Evolutionary conservation across 2,329 filamentous ascomycete genomes (phyloP).

Genomic region (Pestalotiopsis sp.): DNA sequence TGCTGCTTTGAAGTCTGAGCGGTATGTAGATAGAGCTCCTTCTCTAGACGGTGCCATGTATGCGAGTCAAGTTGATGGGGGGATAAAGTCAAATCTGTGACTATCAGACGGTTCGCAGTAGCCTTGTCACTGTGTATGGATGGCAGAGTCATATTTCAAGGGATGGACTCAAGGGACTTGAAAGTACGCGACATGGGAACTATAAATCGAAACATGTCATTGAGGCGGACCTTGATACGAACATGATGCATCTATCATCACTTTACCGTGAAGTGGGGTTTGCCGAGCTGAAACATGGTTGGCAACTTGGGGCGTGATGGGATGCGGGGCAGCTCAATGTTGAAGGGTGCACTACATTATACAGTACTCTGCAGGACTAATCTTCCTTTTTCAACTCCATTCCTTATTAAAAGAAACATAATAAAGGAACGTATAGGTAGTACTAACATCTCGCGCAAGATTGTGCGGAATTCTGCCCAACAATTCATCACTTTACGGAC

Average conservation of each 20-base stretch:
- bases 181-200: background rate
- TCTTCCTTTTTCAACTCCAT: no score
- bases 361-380: no score
- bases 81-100: background rate
- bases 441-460: no score
- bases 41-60: slow-evolving; percentile 67
- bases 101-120: no score
- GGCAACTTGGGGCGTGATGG: no score
- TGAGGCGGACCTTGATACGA: background rate
- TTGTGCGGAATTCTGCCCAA: no score
- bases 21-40: slow-evolving; percentile 69
- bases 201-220: background rate
- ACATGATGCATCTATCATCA: background rate
- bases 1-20: slow-evolving; percentile 60
- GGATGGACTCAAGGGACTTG: background rate
- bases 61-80: background rate
- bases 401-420: no score
- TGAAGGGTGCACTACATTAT: no score
- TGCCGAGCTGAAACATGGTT: no score
- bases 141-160: background rate
- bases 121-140: background rate
- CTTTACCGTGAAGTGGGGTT: background rate
- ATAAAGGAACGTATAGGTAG: no score
- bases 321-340: no score
- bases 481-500: no score